Evolutionary conservation across 495 filamentous ascomycete genomes (phyloP).

Genomic region (Penicillium longicatenatum): DNA sequence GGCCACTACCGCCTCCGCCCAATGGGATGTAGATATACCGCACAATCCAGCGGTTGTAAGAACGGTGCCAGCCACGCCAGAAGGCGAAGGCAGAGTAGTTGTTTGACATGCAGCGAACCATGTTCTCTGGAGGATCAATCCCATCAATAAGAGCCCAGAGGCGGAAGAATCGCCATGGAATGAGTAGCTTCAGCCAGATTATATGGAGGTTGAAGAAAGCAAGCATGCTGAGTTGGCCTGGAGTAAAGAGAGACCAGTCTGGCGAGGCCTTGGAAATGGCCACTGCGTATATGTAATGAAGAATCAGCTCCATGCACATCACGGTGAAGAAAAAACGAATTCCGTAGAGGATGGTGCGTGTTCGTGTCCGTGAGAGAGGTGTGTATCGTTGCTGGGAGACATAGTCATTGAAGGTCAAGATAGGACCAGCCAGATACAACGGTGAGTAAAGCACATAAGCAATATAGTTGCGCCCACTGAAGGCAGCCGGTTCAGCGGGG

Average conservation of each 20-base stretch:
- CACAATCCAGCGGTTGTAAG: conserved; percentile 90
- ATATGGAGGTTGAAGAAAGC: conserved; percentile 96
- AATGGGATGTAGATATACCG: conserved; percentile 94
- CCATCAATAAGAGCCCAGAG: conserved; percentile 89
- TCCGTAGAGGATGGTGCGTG: conserved; percentile 75
- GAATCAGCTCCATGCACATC: conserved; percentile 89
- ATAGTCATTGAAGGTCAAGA: conserved; percentile 98
- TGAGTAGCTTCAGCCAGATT: conserved; percentile 96
- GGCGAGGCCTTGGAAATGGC: conserved; percentile 85
- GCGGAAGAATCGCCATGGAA: conserved; percentile 97
- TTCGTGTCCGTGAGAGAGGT: conserved; percentile 62
- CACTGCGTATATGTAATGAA: conserved; percentile 92
- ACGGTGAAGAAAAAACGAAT: conserved; percentile 80
- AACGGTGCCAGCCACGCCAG: conserved; percentile 95
- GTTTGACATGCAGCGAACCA: conserved; percentile 94
- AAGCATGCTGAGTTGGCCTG: conserved; percentile 85
- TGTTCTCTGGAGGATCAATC: conserved; percentile 95
- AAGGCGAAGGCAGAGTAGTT: conserved; percentile 92
- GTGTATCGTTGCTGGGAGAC: conserved; percentile 81
- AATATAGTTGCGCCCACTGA: conserved; percentile 77
- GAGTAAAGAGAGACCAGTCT: conserved; percentile 80
- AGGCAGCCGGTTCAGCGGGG: conserved; percentile 71
- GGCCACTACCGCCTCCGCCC: conserved; percentile 61
- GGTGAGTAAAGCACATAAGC: conserved; percentile 90
- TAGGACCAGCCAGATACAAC: conserved; percentile 88